phyloP scores from a whole-genome alignment of 2,329 filamentous ascomycete species.

The Exophiala xenobiotica region DNA sequence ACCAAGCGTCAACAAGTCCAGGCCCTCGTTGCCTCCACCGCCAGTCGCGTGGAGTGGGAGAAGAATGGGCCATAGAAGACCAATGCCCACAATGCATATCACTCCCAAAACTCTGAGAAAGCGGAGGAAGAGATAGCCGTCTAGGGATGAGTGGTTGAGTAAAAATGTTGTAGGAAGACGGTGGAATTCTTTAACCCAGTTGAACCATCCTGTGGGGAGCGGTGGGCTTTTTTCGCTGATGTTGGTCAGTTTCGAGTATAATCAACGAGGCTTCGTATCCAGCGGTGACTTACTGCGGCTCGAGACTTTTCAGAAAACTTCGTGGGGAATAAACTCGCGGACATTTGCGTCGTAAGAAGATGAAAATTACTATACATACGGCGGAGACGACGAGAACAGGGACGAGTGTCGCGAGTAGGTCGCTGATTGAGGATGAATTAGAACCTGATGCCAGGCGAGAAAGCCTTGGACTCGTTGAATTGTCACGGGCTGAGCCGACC shows the following conservation, averaged over 20 bases:
- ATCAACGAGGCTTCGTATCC: neutral
- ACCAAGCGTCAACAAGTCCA: slow-evolving; percentile 75
- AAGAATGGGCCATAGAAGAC: slow-evolving; percentile 82
- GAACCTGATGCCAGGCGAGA: slow-evolving; percentile 37
- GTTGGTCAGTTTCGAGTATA: neutral
- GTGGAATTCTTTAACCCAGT: slow-evolving; percentile 37
- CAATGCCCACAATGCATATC: slow-evolving; percentile 76
- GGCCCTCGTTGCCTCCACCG: slow-evolving; percentile 62
- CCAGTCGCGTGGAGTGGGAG: slow-evolving; percentile 87
- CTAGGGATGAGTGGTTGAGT: slow-evolving; percentile 84
- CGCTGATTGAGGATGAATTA: slow-evolving; percentile 43
- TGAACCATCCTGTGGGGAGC: slow-evolving; percentile 37
- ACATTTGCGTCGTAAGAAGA: slow-evolving; percentile 50
- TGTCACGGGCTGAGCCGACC: slow-evolving; percentile 47
- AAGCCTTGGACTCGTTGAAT: slow-evolving; percentile 42
- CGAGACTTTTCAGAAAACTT: slow-evolving; percentile 51
- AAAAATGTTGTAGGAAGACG: slow-evolving; percentile 58
- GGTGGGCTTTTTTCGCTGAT: slow-evolving; percentile 35
- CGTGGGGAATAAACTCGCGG: slow-evolving; percentile 58
- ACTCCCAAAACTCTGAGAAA: slow-evolving; percentile 76
- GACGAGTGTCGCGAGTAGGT: slow-evolving; percentile 53
- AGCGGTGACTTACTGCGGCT: slow-evolving; percentile 48
- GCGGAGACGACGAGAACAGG: slow-evolving; percentile 53
- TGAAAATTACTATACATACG: slow-evolving; percentile 54
- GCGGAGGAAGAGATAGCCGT: slow-evolving; percentile 87